Evolutionary conservation across 805 yeast species (phyloP), one percentile per base, ranked within the genome.

Genomic region (Saccharomycopsis olivae): DNA sequence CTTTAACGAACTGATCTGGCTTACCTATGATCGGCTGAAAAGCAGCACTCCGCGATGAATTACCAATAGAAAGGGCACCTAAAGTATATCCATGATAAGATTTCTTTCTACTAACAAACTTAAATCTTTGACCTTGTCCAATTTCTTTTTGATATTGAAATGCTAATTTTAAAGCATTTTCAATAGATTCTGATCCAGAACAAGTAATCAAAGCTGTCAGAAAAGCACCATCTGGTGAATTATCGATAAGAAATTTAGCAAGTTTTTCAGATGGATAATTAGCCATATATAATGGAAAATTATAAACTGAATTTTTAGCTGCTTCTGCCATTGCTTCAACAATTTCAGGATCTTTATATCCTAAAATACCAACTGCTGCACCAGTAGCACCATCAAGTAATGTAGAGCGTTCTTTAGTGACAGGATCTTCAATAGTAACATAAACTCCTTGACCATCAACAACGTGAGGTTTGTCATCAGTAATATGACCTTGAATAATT

Each of bases 151-250:
- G 63, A 49, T 68, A 68, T 51, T 68, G 73, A 48, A 61, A 58
- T 21, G 73, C 71, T 44, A 77, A 71, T 56, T 75, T 76, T 53
- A 77, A 50, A 4, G 80, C 79, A 32, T 75, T 78, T 53, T 77
- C 84, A 53, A 73, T 76, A 25, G 80, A 73, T 55, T 76, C 84
- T 21, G 81, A 64, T n/a, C 86, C 86, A 6, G 79, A 70, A 47
- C 75, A 71, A 41, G 71, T 66, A 57, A 78, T 63, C 35, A 64
- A 44, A 11, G 66, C 70, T 19, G 66, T 57, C 3, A 56, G 48
- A 44, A 64, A 65, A 6, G 58, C 64, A 31, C 56, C 60, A 30
- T 57, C 49, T 40, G 67, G 66, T 14, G 68, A 60, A 33, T 56
- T 52, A 4, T 59, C 62, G 44, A 64, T 56, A 36, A 62, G 67